Evolutionary conservation across 2,329 filamentous ascomycete genomes (phyloP), one percentile per base, ranked within the genome.

Genomic region (Drechslerella stenobrocha): DNA sequence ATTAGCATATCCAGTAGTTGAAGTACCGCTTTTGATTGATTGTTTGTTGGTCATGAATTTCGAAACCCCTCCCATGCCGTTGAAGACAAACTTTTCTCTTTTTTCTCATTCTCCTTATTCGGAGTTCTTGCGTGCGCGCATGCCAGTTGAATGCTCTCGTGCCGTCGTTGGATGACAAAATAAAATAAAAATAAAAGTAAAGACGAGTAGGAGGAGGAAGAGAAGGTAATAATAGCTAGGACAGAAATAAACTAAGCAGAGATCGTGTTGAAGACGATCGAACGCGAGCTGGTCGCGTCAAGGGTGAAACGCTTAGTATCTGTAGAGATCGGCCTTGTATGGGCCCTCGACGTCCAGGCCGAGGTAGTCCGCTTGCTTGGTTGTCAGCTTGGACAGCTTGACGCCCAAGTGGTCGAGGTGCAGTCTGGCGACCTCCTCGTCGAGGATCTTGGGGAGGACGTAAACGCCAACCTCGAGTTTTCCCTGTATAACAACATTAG

Each of bases 401-500:
- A 84, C 93, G 81, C 71, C 71, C 83, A 90, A 87, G 83, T 97
- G 93, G 72, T 82, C 84, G 74, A 96, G 82, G 82, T 98, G 93
- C 73, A 96, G 88, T 77, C 87, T 84, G 77, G 93, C 93, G 76
- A 98, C 93, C 82, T 96, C 90, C 86, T 98, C 93, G 76, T 98
- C 93, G 72, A 98, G 87, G 76, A 96, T 90, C 90, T 98, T 98
- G 80, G 93, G 93, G 75, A 96, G 84, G 75, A 95, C 91, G 80
- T 95, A 96, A 81, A 97, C 93, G 75, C 92, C 89, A 73, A 95
- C 82, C 63, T 88, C 84, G 77, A 96, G 89, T 84, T 93, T 90
- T 80, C 88, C 89, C 63, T 67, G 37, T 20, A 24, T 18, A 28
- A 28, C 13, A 40, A 11, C 28, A 30, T 55, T 18, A 59, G 32